These are phyloP conservation scores for Cucurbita argyrosperma DNA, from an alignment of 306 rosid species.

Conservation along the genomic window DNA sequence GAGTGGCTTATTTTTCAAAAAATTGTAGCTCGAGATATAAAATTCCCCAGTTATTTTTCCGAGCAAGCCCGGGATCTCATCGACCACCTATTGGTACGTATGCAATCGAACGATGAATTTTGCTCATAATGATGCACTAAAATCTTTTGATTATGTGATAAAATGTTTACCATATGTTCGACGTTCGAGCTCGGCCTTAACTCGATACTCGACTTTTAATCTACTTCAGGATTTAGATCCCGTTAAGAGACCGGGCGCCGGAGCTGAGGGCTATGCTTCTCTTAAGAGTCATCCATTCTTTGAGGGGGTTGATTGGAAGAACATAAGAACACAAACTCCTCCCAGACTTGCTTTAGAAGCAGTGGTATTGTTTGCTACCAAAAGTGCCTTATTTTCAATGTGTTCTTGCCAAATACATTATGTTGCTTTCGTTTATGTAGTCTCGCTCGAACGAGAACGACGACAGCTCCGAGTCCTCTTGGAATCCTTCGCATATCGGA, in stretches of 20 bases:
- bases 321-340: slow-evolving; percentile 45
- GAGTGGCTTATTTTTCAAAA: slow-evolving; percentile 99
- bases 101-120: neutral
- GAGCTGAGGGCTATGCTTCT: slow-evolving; percentile 63
- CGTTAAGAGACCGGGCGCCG: slow-evolving; percentile 77
- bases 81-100: slow-evolving; percentile 81
- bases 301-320: slow-evolving; percentile 67
- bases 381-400: neutral
- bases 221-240: slow-evolving; percentile 79
- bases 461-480: slow-evolving; percentile 41
- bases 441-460: slow-evolving; percentile 35
- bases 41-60: slow-evolving; percentile 84
- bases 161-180: neutral
- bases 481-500: slow-evolving; percentile 82
- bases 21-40: slow-evolving; percentile 88
- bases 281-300: slow-evolving; percentile 80
- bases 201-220: neutral
- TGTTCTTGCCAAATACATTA: neutral
- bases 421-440: slow-evolving; percentile 14
- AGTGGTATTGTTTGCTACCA: slow-evolving; percentile 27
- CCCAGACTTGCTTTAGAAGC: slow-evolving; percentile 70
- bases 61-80: slow-evolving; percentile 77
- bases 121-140: neutral
- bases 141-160: neutral
- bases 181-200: neutral